Conservation (phyloP, 2,329 filamentous ascomycete species). For the Botrytis hyacinthi region DNA sequence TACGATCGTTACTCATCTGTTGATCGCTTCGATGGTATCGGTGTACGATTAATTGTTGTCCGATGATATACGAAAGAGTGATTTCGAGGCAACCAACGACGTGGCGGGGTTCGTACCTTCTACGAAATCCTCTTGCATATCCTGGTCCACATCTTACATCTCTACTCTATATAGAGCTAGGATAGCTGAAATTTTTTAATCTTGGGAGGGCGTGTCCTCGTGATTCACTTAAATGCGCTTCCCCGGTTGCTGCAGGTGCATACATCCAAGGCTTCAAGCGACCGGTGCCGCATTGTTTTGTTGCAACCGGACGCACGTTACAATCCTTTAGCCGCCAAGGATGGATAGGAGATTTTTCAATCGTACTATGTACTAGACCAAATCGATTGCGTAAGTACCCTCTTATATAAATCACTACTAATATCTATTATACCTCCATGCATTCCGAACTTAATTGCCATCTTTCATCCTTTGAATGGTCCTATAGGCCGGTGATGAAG, state of each 20-base stretch:
- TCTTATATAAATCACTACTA: background rate
- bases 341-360: slow-evolving; percentile 15
- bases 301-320: slow-evolving; percentile 13
- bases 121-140: background rate
- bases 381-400: background rate
- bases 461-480: background rate
- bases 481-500: background rate
- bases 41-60: background rate
- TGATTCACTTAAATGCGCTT: slow-evolving; percentile 10
- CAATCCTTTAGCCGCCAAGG: slow-evolving; percentile 29
- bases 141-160: slow-evolving; percentile 11
- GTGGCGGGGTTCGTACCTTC: slow-evolving; percentile 11
- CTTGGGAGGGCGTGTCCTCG: slow-evolving; percentile 18
- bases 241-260: slow-evolving; percentile 20
- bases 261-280: slow-evolving; percentile 25
- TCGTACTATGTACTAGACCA: background rate
- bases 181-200: background rate
- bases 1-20: background rate
- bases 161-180: background rate
- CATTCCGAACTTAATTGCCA: background rate
- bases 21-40: background rate
- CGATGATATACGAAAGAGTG: slow-evolving; percentile 6
- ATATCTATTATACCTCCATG: background rate
- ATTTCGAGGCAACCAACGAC: slow-evolving; percentile 5
- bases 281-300: slow-evolving; percentile 24